Evolutionary conservation across 106 monocot genomes (phyloP).

Genomic region (Acanthochlamys bracteata): DNA sequence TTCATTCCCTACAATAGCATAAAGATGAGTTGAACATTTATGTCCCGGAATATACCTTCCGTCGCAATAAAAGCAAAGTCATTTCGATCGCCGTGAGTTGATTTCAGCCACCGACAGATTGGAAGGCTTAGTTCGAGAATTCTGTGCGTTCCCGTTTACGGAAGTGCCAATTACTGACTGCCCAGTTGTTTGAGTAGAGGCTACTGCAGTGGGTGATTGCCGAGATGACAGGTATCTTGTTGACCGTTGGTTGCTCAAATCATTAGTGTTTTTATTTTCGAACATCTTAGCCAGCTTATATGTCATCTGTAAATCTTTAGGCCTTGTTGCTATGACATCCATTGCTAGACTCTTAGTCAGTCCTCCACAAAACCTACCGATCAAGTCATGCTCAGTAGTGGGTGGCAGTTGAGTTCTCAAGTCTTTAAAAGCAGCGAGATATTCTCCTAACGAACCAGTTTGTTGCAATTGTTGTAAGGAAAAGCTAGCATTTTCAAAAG

Average conservation of each 20-base stretch:
- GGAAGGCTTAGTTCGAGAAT: neutral
- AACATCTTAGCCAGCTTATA: neutral
- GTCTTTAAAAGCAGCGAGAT: neutral
- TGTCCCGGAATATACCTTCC: neutral
- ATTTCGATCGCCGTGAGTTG: neutral
- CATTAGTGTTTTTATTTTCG: neutral
- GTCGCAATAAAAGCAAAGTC: neutral
- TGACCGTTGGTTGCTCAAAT: neutral
- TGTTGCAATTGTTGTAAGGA: too few relatives aligned
- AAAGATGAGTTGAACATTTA: neutral
- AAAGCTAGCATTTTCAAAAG: too few relatives aligned
- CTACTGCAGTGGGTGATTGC: neutral
- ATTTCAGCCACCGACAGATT: neutral
- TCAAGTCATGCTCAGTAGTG: neutral
- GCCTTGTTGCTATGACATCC: neutral
- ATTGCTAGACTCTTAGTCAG: neutral
- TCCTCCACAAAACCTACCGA: neutral
- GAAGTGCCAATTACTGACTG: too few relatives aligned
- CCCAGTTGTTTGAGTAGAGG: too few relatives aligned
- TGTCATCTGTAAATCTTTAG: neutral
- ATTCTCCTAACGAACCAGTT: neutral
- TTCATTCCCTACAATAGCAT: neutral
- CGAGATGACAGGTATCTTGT: neutral
- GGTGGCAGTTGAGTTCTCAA: neutral
- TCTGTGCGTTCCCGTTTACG: neutral